Conservation (phyloP, 495 filamentous ascomycete species). For the Aspergillus asperescens region DNA sequence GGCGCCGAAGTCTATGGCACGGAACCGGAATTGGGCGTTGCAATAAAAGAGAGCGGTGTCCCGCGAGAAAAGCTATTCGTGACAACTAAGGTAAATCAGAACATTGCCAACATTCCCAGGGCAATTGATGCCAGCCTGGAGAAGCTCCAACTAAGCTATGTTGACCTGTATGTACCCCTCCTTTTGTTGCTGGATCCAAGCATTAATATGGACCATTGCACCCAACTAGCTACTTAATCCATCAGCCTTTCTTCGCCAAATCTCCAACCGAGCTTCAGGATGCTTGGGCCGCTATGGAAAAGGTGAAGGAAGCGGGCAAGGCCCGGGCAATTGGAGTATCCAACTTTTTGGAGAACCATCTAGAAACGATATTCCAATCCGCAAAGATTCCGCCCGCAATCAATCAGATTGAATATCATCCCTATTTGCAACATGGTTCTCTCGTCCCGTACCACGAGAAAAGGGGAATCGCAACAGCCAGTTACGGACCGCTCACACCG, state of each 20-base stretch:
- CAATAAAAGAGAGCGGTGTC: conserved; percentile 63
- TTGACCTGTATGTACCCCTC: conserved; percentile 56
- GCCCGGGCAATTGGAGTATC: conserved; percentile 78
- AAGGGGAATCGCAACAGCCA: conserved; percentile 62
- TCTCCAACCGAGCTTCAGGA: conserved; percentile 57
- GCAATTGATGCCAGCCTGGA: conserved; percentile 68
- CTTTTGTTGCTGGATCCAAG: background rate
- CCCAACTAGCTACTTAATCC: conserved; percentile 71
- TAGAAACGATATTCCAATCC: conserved; percentile 62
- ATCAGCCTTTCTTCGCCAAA: conserved; percentile 65
- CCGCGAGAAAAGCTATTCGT: conserved; percentile 67
- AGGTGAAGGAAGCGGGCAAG: conserved; percentile 60
- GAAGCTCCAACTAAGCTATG: conserved; percentile 71
- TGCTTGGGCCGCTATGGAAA: conserved; percentile 75
- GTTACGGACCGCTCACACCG: conserved; percentile 65
- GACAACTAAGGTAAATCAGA: conserved; percentile 64
- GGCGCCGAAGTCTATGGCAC: conserved; percentile 81
- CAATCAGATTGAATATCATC: conserved; percentile 88
- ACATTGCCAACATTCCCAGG: conserved; percentile 52
- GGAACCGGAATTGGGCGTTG: conserved; percentile 67
- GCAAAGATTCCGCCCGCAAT: conserved; percentile 60
- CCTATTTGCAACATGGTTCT: conserved; percentile 73
- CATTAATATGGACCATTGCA: background rate
- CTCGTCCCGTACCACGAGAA: conserved; percentile 60
- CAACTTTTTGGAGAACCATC: conserved; percentile 65